phyloP scores from a whole-genome alignment of 768 basidiomycete species.

The Pleurotus pulmonarius region DNA sequence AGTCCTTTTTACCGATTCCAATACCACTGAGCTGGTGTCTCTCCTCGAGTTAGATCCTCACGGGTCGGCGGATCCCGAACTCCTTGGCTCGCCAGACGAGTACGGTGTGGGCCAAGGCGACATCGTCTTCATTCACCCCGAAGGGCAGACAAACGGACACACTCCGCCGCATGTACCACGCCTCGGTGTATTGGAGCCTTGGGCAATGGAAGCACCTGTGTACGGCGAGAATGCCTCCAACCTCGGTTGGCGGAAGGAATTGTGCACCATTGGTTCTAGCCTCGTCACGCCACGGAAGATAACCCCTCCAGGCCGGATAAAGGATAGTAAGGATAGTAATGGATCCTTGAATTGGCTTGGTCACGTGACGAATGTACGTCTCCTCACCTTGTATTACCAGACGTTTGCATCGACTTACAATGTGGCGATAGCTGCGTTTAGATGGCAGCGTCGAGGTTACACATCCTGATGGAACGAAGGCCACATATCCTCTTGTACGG shows the following conservation, averaged over 20 bases:
- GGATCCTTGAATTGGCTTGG: slow-evolving; percentile 73
- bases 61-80: slow-evolving; percentile 52
- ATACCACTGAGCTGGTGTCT: slow-evolving; percentile 62
- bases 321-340: slow-evolving; percentile 35
- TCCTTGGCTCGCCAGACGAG: slow-evolving; percentile 44
- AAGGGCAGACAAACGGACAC: slow-evolving; percentile 71
- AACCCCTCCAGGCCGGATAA: slow-evolving; percentile 39
- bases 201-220: slow-evolving; percentile 61
- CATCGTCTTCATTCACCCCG: slow-evolving; percentile 74
- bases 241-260: slow-evolving; percentile 67
- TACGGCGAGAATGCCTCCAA: slow-evolving; percentile 47
- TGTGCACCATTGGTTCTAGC: slow-evolving; percentile 59
- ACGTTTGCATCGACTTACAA: slow-evolving; percentile 3
- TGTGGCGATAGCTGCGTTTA: slow-evolving; percentile 51
- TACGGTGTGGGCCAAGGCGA: slow-evolving; percentile 84
- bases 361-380: slow-evolving; percentile 70
- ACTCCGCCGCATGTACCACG: slow-evolving; percentile 68
- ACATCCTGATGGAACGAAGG: slow-evolving; percentile 52
- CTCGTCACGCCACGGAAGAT: slow-evolving; percentile 47
- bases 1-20: slow-evolving; percentile 55
- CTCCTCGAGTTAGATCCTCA: slow-evolving; percentile 88
- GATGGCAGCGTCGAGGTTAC: slow-evolving; percentile 74
- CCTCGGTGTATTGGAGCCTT: slow-evolving; percentile 81
- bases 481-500: slow-evolving; percentile 56
- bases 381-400: neutral